Conservation (phyloP, 352 stramenopile genomes). For the Pythium grandisporangium region DNA sequence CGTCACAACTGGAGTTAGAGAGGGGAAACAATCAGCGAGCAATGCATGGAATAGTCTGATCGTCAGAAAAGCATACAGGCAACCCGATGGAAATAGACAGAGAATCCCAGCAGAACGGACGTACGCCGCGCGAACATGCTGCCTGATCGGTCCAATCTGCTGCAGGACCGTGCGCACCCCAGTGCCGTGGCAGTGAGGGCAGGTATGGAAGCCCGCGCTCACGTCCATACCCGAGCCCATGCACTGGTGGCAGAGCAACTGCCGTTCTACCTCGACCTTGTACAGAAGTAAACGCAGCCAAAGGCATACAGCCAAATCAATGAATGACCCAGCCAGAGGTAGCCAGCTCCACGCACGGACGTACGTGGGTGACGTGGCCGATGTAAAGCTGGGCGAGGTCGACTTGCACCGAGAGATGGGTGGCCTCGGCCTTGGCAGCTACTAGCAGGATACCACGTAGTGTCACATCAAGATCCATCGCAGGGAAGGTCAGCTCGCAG, state of each 20-base stretch:
- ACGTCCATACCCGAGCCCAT: conserved; percentile 23
- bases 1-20: conserved; percentile 15
- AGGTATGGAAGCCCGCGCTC: conserved; percentile 23
- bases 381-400: conserved; percentile 27
- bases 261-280: conserved; percentile 16
- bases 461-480: too few species aligned
- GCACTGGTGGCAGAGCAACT: conserved; percentile 29
- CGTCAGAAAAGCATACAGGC: too few species aligned
- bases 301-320: not conserved
- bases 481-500: too few species aligned
- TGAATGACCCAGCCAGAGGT: not conserved
- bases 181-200: conserved; percentile 25
- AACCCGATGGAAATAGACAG: not conserved
- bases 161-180: conserved; percentile 22
- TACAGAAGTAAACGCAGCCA: not conserved
- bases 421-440: conserved; percentile 23
- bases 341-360: not conserved
- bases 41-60: not conserved
- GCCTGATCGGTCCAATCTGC: conserved; percentile 27
- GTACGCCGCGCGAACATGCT: conserved; percentile 26
- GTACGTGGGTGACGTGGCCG: conserved; percentile 12
- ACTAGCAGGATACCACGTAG: too few species aligned
- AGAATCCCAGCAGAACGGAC: not conserved
- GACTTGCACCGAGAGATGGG: conserved; percentile 20
- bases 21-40: not conserved